Conservation (phyloP, 2,329 filamentous ascomycete genomes). For the Talaromyces sp. region DNA sequence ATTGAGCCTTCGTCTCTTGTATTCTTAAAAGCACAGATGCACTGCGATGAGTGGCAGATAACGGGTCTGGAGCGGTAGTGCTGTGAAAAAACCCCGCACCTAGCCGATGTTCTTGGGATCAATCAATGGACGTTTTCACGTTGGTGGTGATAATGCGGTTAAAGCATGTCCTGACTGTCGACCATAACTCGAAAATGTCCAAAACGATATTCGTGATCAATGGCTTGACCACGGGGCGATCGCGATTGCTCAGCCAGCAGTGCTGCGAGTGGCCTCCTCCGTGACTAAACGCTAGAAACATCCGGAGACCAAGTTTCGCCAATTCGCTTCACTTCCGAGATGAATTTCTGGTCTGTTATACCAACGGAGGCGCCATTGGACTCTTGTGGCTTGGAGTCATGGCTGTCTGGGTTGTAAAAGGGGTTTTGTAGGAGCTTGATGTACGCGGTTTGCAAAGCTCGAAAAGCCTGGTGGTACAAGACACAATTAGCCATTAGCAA, state of each 20-base stretch:
- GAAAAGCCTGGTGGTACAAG: conserved; percentile 59
- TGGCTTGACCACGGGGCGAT: background rate
- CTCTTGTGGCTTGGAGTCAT: conserved; percentile 55
- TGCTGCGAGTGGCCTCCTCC: background rate
- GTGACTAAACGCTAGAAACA: conserved; percentile 51
- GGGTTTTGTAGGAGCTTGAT: conserved; percentile 85
- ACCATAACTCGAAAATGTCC: background rate
- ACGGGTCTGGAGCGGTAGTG: background rate
- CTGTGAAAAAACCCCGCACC: background rate
- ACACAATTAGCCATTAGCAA: conserved; percentile 10
- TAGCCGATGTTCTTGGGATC: background rate
- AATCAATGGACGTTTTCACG: background rate
- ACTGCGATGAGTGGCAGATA: background rate
- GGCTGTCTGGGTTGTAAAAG: conserved; percentile 87
- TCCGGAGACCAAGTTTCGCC: conserved; percentile 81
- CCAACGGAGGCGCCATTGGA: conserved; percentile 49
- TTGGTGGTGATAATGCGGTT: background rate
- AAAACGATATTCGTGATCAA: background rate
- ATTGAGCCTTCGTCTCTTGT: background rate
- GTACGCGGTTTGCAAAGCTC: conserved; percentile 88
- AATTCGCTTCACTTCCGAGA: conserved; percentile 76
- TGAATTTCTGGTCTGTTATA: conserved; percentile 78
- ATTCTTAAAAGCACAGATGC: background rate
- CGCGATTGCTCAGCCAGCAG: background rate
- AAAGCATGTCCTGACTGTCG: background rate